Evolutionary conservation across 306 rosid genomes (phyloP), one percentile per base, ranked within the genome.

Genomic region (Mimosa bimucronata): DNA sequence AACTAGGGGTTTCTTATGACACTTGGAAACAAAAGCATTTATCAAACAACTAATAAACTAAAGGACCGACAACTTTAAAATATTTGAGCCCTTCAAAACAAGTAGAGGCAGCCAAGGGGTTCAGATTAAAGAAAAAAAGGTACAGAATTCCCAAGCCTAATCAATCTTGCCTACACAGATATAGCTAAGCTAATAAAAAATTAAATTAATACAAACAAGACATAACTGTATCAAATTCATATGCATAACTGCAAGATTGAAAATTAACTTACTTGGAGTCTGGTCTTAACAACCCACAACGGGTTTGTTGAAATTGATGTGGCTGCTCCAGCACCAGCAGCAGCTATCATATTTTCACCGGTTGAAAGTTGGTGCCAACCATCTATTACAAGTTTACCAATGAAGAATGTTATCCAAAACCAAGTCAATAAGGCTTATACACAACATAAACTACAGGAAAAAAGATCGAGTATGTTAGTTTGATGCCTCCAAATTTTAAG

Each of bases 221-320:
- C 5, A 38, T 29, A 46, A 16, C 28, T 19, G 23, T 19, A 37
- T 66, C 9, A 78, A 41, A 78, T 61, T 69, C 45, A 25, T 34
- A 66, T 4, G 37, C 65, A 82, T 55, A 71, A 29, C 83, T 29
- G 14, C 14, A 48, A 75, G 42, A 74, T 65, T 75, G 64, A 86
- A 31, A 41, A 70, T 41, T 64, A 86, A 92, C 92, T 86, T 83
- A 95, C 99, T 93, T 95, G 99, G 45, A 95, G 99, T 78, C 98
- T 90, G 74, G 99, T 95, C 84, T 95, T 93, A 65, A 95, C 97
- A 82, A 95, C 99, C 99, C 99, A 95, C 84, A 95, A 77, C 34
- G 99, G 99, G 84, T 95, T 95, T 53, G 97, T 93, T 65, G 94
- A 62, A 75, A 93, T 73, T 58, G 98, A 87, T 23, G 99, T 95